These are phyloP conservation scores for Boletus coffeatus DNA, from an alignment of 1,284 basidiomycete species.

Conservation along the genomic window DNA sequence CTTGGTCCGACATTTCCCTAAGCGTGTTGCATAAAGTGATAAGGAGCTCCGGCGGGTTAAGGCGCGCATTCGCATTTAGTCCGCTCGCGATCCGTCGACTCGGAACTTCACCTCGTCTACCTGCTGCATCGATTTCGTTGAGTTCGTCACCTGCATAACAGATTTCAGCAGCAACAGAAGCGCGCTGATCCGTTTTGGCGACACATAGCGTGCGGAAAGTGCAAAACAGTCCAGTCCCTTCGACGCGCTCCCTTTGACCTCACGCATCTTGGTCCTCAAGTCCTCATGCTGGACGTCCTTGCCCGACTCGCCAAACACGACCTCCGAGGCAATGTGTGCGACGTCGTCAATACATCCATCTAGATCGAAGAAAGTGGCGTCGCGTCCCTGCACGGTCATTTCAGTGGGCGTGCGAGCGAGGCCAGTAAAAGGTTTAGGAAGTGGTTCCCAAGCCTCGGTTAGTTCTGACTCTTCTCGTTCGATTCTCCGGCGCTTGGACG, in stretches of 20 bases:
- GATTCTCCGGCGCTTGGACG: conserved; percentile 16
- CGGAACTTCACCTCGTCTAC: conserved; percentile 69
- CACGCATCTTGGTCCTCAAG: conserved; percentile 92
- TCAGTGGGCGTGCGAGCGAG: conserved; percentile 1
- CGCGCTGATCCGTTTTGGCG: conserved; percentile 69
- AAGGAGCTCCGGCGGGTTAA: too few relatives aligned
- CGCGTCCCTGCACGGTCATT: background rate
- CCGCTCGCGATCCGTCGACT: too few relatives aligned
- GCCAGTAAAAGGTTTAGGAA: background rate
- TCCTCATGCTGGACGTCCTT: conserved; percentile 62
- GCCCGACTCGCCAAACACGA: conserved; percentile 92
- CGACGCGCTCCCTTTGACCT: conserved; percentile 76
- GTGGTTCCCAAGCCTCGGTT: background rate
- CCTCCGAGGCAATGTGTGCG: conserved; percentile 70
- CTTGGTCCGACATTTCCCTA: too few relatives aligned
- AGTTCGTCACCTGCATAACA: conserved; percentile 85
- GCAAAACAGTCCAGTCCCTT: conserved; percentile 84
- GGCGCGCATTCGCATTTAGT: too few relatives aligned
- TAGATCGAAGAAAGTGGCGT: too few relatives aligned
- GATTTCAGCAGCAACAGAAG: conserved; percentile 80
- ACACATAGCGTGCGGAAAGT: conserved; percentile 72
- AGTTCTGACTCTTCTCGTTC: conserved; percentile 6
- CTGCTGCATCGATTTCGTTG: conserved; percentile 76
- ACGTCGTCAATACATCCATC: too few relatives aligned
- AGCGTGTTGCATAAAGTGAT: too few relatives aligned